phyloP scores from a whole-genome alignment of 2,329 filamentous ascomycete species.

The Atkinsonella texensis region DNA sequence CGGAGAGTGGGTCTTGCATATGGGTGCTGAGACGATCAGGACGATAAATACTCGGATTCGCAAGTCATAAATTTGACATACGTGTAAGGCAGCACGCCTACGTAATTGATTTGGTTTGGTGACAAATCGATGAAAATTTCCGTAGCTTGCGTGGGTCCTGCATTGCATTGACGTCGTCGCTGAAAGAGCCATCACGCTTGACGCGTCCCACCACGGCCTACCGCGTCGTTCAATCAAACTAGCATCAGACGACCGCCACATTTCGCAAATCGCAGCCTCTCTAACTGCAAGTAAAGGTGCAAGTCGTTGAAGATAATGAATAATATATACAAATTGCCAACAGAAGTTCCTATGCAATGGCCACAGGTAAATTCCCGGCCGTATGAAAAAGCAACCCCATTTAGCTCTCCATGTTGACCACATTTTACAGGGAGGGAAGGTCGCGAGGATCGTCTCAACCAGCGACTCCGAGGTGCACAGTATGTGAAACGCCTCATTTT shows the following conservation, averaged over 20 bases:
- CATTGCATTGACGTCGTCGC: background rate
- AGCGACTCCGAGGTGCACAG: conserved; percentile 54
- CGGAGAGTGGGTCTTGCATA: conserved; percentile 26
- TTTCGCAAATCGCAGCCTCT: too few relatives aligned
- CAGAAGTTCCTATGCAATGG: background rate
- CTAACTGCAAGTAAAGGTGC: too few relatives aligned
- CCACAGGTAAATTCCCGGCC: background rate
- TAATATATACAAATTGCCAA: background rate
- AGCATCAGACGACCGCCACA: background rate
- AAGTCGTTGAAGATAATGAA: background rate
- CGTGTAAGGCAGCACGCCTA: too few relatives aligned
- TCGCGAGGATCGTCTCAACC: conserved; percentile 50
- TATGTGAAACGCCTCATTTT: conserved; percentile 21
- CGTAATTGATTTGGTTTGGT: too few relatives aligned
- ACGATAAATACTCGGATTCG: too few relatives aligned
- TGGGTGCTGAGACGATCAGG: too few relatives aligned
- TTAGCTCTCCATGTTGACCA: background rate
- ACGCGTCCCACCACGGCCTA: conserved; percentile 1
- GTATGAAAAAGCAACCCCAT: too few relatives aligned
- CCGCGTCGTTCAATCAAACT: background rate
- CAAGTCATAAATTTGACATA: background rate
- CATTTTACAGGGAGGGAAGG: conserved; percentile 26
- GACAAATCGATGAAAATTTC: too few relatives aligned
- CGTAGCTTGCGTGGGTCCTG: background rate
- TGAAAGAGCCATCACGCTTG: background rate